A percentile compares a stretch with the other conserved stretches of the same genome.
These are phyloP conservation scores for Taiwanofungus camphoratus DNA, from an alignment of 1,284 basidiomycete species.

Conservation along the genomic window DNA sequence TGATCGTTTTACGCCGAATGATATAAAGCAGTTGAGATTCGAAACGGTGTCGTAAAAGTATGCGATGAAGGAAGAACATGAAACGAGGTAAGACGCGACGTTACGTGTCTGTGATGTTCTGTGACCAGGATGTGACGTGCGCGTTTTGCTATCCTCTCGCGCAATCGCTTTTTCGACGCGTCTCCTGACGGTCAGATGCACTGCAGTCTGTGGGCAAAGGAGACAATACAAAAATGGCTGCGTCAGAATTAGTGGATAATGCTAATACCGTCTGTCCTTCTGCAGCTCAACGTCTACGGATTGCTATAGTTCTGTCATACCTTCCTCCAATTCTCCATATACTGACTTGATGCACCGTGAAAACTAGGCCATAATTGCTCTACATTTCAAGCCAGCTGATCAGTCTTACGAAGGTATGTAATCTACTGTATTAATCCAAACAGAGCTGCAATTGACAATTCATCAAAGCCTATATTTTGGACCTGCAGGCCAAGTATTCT, in stretches of 20 bases:
- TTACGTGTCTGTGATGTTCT: neutral
- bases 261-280: too few species aligned
- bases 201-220: too few species aligned
- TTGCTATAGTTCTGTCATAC: constrained; percentile 19
- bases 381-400: constrained; percentile 22
- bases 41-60: too few species aligned
- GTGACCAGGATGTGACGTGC: constrained; percentile 6
- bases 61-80: too few species aligned
- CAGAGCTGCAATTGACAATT: neutral
- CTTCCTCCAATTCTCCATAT: constrained; percentile 1
- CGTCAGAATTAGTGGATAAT: too few species aligned
- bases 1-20: too few species aligned
- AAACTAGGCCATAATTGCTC: constrained; percentile 22
- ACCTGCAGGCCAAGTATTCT: constrained; percentile 36
- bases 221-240: too few species aligned
- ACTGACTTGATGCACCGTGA: constrained; percentile 8
- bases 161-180: neutral
- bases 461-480: constrained; percentile 38
- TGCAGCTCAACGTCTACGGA: constrained; percentile 14
- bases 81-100: too few species aligned
- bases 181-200: constrained; percentile 3
- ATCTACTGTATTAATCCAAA: neutral
- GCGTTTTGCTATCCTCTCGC: constrained; percentile 1
- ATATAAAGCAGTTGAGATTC: too few species aligned
- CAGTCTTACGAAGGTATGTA: constrained; percentile 38